phyloP scores from a whole-genome alignment of 1,284 basidiomycete species.

The Tausonia pullulans region DNA sequence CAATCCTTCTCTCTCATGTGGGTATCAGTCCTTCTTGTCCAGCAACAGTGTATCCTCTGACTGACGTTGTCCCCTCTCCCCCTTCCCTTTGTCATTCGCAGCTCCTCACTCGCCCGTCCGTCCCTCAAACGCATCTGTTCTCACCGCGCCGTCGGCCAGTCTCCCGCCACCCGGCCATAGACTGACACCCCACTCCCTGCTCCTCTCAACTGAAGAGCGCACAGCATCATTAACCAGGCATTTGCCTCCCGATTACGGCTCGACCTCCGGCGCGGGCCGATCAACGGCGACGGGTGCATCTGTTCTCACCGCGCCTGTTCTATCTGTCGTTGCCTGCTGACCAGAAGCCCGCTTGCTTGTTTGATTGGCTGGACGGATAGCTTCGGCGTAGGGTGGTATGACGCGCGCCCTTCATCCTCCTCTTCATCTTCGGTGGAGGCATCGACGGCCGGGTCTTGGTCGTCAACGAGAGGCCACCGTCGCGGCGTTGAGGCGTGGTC shows the following conservation, averaged over 20 bases:
- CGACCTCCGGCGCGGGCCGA: constrained; percentile 11
- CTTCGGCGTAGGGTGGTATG: constrained; percentile 17
- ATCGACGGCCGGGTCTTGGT: too few relatives aligned
- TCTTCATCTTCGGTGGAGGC: neutral
- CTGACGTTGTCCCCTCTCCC: neutral
- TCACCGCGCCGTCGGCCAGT: neutral
- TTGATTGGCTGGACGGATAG: neutral
- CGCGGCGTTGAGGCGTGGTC: neutral
- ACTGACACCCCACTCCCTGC: neutral
- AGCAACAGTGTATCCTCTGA: neutral
- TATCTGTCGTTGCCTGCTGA: too few relatives aligned
- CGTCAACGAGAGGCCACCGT: neutral
- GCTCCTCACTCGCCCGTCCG: constrained; percentile 13
- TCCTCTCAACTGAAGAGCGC: constrained; percentile 1
- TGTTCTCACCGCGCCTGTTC: too few relatives aligned
- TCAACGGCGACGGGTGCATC: constrained; percentile 9
- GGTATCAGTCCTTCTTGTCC: neutral
- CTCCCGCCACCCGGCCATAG: neutral
- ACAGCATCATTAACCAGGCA: constrained; percentile 16
- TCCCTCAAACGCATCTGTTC: neutral
- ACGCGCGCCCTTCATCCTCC: neutral
- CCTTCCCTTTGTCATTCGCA: neutral
- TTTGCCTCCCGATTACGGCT: constrained; percentile 11
- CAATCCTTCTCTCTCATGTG: constrained; percentile 14
- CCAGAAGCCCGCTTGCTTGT: too few relatives aligned